phyloP scores from a whole-genome alignment of 2,329 filamentous ascomycete species.

The Dendryphion nanum region DNA sequence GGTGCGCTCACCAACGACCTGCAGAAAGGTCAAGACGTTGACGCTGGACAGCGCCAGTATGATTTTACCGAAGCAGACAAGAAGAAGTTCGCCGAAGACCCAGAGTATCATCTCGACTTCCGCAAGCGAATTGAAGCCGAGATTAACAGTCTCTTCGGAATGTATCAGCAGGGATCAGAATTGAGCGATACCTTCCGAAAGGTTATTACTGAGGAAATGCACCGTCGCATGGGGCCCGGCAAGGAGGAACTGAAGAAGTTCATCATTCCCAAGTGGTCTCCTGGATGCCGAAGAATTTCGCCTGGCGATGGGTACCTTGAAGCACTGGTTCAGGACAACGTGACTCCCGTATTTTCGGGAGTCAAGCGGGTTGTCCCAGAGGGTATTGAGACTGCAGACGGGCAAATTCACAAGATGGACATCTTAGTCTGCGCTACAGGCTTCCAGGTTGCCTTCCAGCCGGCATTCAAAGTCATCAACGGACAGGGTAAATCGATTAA shows the following conservation, averaged over 20 bases:
- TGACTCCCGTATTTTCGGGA: slow-evolving; percentile 22
- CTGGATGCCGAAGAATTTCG: slow-evolving; percentile 39
- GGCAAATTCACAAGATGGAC: slow-evolving; percentile 31
- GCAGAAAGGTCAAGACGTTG: slow-evolving; percentile 36
- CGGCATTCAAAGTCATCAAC: slow-evolving; percentile 46
- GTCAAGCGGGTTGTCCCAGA: slow-evolving; percentile 36
- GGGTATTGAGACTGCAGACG: slow-evolving; percentile 31
- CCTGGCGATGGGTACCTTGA: slow-evolving; percentile 35
- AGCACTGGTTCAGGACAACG: slow-evolving; percentile 29
- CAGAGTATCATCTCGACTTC: slow-evolving; percentile 53
- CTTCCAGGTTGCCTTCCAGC: slow-evolving; percentile 39
- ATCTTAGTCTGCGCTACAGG: slow-evolving; percentile 33
- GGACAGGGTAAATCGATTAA: slow-evolving; percentile 35
- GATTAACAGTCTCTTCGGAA: slow-evolving; percentile 53
- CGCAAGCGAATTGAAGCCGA: slow-evolving; percentile 50
- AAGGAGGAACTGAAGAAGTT: slow-evolving; percentile 43
- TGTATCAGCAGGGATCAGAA: slow-evolving; percentile 49
- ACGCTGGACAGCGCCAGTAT: slow-evolving; percentile 44
- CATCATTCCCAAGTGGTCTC: slow-evolving; percentile 49
- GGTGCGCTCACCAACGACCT: slow-evolving; percentile 33
- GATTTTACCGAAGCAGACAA: slow-evolving; percentile 52
- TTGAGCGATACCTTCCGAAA: slow-evolving; percentile 45
- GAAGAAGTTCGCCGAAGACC: slow-evolving; percentile 58
- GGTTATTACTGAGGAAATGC: slow-evolving; percentile 44
- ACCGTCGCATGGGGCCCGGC: slow-evolving; percentile 38